These are phyloP conservation scores for Dactylella cylindrospora DNA, from an alignment of 2,329 filamentous ascomycete genomes.

Conservation along the genomic window DNA sequence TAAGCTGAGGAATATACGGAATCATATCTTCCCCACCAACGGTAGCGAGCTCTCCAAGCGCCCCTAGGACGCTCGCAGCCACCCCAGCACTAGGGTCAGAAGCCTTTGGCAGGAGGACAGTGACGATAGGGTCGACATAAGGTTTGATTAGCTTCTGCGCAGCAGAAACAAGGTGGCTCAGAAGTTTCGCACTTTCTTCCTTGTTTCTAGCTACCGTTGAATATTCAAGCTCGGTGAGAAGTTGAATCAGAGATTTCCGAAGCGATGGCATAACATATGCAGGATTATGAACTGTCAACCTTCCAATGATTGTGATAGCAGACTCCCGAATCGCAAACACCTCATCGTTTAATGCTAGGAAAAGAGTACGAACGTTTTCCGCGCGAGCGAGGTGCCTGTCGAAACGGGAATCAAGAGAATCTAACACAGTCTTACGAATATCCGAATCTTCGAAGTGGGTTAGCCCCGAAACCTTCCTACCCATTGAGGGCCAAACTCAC, in stretches of 20 bases:
- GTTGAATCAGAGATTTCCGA: conserved; percentile 90
- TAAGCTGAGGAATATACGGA: conserved; percentile 83
- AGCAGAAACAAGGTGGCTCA: conserved; percentile 89
- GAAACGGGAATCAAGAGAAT: conserved; percentile 87
- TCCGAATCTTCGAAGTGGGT: conserved; percentile 62
- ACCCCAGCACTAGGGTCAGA: conserved; percentile 82
- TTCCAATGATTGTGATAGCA: conserved; percentile 92
- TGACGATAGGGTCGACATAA: conserved; percentile 95
- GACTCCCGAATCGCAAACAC: conserved; percentile 90
- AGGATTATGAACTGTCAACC: conserved; percentile 85
- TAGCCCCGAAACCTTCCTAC: neutral
- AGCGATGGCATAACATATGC: conserved; percentile 96
- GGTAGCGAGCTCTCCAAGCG: conserved; percentile 88
- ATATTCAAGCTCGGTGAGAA: conserved; percentile 94
- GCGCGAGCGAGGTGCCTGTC: conserved; percentile 96
- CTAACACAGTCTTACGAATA: conserved; percentile 84
- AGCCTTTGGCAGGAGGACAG: conserved; percentile 89
- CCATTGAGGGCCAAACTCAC: conserved; percentile 25
- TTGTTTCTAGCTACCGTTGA: conserved; percentile 92
- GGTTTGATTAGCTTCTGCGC: conserved; percentile 91
- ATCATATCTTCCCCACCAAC: conserved; percentile 94
- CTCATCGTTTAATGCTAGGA: conserved; percentile 94
- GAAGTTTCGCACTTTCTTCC: conserved; percentile 90
- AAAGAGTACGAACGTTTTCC: conserved; percentile 92
- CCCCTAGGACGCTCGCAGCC: conserved; percentile 89